Evolutionary conservation across 1,284 basidiomycete genomes (phyloP), one percentile per base, ranked within the genome.

Genomic region (Boletus holoroseus): DNA sequence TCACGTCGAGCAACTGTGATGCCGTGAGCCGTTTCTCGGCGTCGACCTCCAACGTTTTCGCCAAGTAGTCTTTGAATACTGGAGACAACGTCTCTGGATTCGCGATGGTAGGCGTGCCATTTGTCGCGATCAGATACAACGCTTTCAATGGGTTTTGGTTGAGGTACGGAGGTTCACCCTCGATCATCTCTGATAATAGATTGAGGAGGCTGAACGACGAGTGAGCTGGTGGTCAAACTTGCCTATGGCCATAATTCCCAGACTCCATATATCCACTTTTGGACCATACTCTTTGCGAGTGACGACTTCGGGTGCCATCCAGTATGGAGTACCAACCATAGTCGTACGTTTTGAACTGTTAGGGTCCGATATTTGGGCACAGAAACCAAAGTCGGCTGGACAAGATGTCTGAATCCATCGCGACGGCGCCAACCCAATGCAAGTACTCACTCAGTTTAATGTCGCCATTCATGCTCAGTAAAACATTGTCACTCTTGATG

Each of bases 291-390:
- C 96, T 70, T 98, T 98, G 50, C 94, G 83, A 18, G 92, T 96
- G 53, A 99, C 95, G 28, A 99, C 94, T 68, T 99, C 95, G 1
- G 95, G 95, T 1, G 96, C 95, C 95, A 99, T 99, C 95, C 95
- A 99, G 68, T 98, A 99, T 1, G 96, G 96, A 7, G 96, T 98
- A 3, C 96, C 96, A 41, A 98, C 95, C 95, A 99, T 98, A n/a
- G 96, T 99, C 28, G 94, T 97, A 30, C 95, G 86, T 75, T 98
- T 98, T 5, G 94, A 83, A 57, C 89, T 83, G 7, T 85, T 80
- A 8, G 84, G 83, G 62, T 97, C 94, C 24, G 92, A 92, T 53
- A 98, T 94, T 71, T 96, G 91, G 0, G 95, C 96, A 60, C 95
- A 98, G 79, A 98, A 98, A 5, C 95, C 95, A 72, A 99, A 99